Percentiles rank a stretch among this genome's conserved stretches.
phyloP scores from a whole-genome alignment of 2,329 filamentous ascomycete genomes.

The Elsinoe australis region DNA sequence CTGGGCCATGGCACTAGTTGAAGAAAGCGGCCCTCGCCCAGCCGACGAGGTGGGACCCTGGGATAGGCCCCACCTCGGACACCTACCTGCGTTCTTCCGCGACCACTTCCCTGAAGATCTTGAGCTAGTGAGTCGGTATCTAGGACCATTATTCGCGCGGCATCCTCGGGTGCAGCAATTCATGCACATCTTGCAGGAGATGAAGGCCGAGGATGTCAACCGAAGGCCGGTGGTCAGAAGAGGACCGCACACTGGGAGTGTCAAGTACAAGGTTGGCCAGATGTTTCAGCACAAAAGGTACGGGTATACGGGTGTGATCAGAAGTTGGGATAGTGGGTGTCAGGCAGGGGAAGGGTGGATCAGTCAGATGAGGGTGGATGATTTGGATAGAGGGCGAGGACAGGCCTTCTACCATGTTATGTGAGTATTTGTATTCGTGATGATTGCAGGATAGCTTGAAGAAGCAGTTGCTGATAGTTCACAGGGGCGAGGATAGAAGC shows the following conservation, averaged over 20 bases:
- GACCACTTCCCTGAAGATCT: constrained; percentile 63
- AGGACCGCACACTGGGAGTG: constrained; percentile 25
- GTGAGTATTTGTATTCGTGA: constrained; percentile 48
- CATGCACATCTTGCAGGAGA: constrained; percentile 46
- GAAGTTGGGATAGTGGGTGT: constrained; percentile 70
- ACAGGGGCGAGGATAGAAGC: constrained; percentile 57
- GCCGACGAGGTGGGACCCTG: constrained; percentile 14
- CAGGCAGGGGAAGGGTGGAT: constrained; percentile 56
- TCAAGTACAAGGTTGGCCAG: constrained; percentile 68
- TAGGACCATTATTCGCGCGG: constrained; percentile 54
- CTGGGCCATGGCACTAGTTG: constrained; percentile 55
- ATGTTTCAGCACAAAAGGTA: constrained; percentile 79
- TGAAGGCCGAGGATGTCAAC: constrained; percentile 50
- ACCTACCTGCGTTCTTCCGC: constrained; percentile 57
- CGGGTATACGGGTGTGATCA: constrained; percentile 70
- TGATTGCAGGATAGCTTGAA: neutral
- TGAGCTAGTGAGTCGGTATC: constrained; percentile 60
- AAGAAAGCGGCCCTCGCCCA: constrained; percentile 26
- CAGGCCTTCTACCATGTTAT: constrained; percentile 81
- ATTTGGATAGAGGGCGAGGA: constrained; percentile 49
- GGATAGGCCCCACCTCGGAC: constrained; percentile 53
- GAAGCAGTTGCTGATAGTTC: constrained; percentile 12
- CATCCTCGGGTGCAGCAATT: constrained; percentile 48
- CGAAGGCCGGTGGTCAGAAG: constrained; percentile 36
- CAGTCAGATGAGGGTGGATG: constrained; percentile 55